phyloP scores from a whole-genome alignment of 106 monocot species.

The Gastrodia elata region DNA sequence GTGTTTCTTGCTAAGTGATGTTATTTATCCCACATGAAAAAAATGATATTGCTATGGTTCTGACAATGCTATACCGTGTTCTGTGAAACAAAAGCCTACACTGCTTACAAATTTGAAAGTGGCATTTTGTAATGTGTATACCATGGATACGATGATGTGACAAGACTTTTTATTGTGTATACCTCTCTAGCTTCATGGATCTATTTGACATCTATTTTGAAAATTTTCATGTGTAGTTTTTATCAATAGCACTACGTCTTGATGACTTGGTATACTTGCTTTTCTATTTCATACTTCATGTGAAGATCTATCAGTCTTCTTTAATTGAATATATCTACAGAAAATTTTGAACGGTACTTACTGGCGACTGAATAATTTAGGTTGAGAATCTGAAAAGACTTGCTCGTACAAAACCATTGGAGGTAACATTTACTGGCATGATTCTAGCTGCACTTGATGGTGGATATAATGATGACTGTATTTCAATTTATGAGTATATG shows the following conservation, averaged over 20 bases:
- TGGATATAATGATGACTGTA: slow-evolving; percentile 53
- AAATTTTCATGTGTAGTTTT: not conserved
- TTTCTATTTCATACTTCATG: not conserved
- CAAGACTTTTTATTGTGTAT: not conserved
- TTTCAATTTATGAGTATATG: slow-evolving; percentile 81
- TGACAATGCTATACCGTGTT: not conserved
- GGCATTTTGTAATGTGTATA: too few species aligned
- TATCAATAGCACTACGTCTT: not conserved
- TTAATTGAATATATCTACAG: not conserved
- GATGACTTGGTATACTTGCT: not conserved
- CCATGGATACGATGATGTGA: not conserved
- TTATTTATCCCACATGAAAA: too few species aligned
- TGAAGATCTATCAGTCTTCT: not conserved
- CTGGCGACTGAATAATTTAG: slow-evolving; percentile 17
- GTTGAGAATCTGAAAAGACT: slow-evolving; percentile 70
- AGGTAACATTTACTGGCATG: slow-evolving; percentile 91
- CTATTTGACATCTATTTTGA: not conserved
- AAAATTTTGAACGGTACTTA: not conserved
- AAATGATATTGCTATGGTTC: too few species aligned
- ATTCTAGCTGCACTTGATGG: slow-evolving; percentile 79
- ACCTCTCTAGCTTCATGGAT: not conserved
- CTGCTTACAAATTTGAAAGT: too few species aligned
- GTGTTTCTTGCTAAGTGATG: not conserved
- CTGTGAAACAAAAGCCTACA: not conserved
- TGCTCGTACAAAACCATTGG: slow-evolving; percentile 70